A percentile compares a stretch with the other conserved stretches of the same genome.
These are phyloP conservation scores for Pulveroboletus sp. DNA, from an alignment of 768 basidiomycete species.

Conservation along the genomic window DNA sequence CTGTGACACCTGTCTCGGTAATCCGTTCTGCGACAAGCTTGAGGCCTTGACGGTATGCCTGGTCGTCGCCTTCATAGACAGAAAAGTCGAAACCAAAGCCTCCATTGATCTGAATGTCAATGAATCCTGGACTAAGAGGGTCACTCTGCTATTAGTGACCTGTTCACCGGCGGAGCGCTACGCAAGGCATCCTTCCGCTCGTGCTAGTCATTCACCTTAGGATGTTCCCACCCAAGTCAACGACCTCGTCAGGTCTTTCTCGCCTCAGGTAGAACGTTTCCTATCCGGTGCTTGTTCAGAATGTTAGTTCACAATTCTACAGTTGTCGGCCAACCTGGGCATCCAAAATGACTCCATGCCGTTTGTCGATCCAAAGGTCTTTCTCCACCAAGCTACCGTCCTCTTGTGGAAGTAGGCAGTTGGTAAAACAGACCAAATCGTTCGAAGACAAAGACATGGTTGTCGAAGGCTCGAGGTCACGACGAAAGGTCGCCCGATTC, in stretches of 20 bases:
- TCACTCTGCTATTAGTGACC: slow-evolving; percentile 9
- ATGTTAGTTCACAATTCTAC: not conserved
- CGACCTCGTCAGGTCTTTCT: slow-evolving; percentile 55
- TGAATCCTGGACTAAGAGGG: slow-evolving; percentile 64
- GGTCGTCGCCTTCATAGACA: slow-evolving; percentile 68
- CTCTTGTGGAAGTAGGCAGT: slow-evolving; percentile 75
- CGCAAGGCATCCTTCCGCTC: not conserved
- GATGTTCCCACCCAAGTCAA: slow-evolving; percentile 76
- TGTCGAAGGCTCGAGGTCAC: slow-evolving; percentile 7
- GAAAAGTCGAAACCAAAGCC: slow-evolving; percentile 88
- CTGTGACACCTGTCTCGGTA: slow-evolving; percentile 84
- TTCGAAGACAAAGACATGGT: slow-evolving; percentile 38
- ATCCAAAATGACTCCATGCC: slow-evolving; percentile 68
- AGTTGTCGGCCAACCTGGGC: slow-evolving; percentile 49
- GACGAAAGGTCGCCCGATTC: slow-evolving; percentile 1
- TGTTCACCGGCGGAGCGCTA: not conserved
- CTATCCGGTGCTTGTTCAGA: slow-evolving; percentile 33
- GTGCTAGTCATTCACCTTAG: slow-evolving; percentile 46
- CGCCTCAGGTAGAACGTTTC: slow-evolving; percentile 61
- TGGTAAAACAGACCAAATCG: slow-evolving; percentile 80
- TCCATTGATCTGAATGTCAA: slow-evolving; percentile 90
- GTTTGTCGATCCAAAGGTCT: slow-evolving; percentile 81
- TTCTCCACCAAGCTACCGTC: slow-evolving; percentile 71
- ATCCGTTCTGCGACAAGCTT: slow-evolving; percentile 70
- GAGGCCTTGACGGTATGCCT: slow-evolving; percentile 64